These are phyloP conservation scores for Rhynchospora pubera DNA, from an alignment of 176 grass and related monocot species.

Conservation along the genomic window DNA sequence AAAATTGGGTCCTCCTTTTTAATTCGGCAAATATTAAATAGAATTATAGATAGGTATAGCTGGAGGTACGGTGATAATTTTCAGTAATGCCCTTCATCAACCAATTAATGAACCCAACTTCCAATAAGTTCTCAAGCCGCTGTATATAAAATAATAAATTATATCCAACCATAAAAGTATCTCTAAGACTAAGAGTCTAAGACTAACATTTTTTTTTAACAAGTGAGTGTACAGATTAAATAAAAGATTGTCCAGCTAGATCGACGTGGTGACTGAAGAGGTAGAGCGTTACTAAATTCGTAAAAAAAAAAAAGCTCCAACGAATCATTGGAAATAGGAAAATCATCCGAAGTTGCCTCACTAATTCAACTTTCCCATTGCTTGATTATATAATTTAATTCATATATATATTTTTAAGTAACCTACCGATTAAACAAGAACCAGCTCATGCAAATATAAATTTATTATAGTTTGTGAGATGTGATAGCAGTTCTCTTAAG, in stretches of 20 bases:
- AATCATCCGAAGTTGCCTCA: not conserved
- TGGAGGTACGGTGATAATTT: not conserved
- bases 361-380: not conserved
- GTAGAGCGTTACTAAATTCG: not conserved
- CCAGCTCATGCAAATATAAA: not conserved
- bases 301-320: not conserved
- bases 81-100: not conserved
- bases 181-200: no score
- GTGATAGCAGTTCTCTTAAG: no score
- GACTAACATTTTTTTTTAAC: not conserved
- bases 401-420: not conserved
- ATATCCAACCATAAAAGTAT: not conserved
- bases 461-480: no score
- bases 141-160: not conserved
- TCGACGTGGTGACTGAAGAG: not conserved
- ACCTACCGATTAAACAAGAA: not conserved
- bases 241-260: not conserved
- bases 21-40: not conserved
- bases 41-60: not conserved
- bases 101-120: conserved; percentile 6
- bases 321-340: not conserved
- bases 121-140: not conserved
- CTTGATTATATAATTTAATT: not conserved
- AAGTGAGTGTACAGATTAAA: not conserved
- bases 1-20: not conserved